phyloP scores from a whole-genome alignment of 495 filamentous ascomycete genomes.

The Cryomyces antarcticus region DNA sequence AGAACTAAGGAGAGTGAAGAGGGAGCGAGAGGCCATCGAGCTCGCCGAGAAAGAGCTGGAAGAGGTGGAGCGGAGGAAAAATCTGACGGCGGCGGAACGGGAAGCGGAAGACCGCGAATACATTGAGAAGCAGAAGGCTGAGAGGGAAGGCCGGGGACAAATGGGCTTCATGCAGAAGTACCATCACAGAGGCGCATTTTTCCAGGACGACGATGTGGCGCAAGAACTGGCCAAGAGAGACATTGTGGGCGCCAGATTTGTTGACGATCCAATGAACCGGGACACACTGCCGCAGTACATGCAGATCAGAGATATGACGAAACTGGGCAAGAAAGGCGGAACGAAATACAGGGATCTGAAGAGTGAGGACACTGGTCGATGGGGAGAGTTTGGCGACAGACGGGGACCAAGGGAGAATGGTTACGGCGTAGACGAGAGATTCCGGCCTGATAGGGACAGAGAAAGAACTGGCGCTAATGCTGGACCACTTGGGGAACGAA shows the following conservation, averaged over 20 bases:
- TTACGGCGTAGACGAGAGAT: conserved; percentile 18
- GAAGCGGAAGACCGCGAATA: conserved; percentile 68
- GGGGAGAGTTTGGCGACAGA: conserved; percentile 44
- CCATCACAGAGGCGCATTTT: conserved; percentile 93
- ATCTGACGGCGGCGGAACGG: conserved; percentile 72
- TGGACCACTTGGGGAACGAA: conserved; percentile 36
- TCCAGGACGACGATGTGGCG: conserved; percentile 54
- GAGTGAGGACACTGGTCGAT: conserved; percentile 78
- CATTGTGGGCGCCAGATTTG: conserved; percentile 59
- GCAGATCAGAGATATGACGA: conserved; percentile 86
- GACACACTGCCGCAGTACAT: conserved; percentile 78
- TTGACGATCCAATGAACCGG: conserved; percentile 59
- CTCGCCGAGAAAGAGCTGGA: conserved; percentile 63
- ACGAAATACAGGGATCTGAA: conserved; percentile 79
- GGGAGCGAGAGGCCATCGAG: conserved; percentile 72
- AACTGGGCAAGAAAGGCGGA: conserved; percentile 77
- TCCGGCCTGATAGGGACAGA: conserved; percentile 13
- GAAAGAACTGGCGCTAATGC: conserved; percentile 35
- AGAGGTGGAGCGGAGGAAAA: conserved; percentile 73
- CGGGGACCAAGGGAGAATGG: conserved; percentile 18
- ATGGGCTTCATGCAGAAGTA: conserved; percentile 90
- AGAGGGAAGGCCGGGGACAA: conserved; percentile 61
- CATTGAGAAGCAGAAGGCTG: conserved; percentile 60
- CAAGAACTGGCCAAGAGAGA: conserved; percentile 56
- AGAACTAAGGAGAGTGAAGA: conserved; percentile 70